A percentile compares a stretch with the other conserved stretches of the same genome.
These are phyloP conservation scores for Dioscorea zingiberensis DNA, from an alignment of 106 monocot species.

Conservation along the genomic window DNA sequence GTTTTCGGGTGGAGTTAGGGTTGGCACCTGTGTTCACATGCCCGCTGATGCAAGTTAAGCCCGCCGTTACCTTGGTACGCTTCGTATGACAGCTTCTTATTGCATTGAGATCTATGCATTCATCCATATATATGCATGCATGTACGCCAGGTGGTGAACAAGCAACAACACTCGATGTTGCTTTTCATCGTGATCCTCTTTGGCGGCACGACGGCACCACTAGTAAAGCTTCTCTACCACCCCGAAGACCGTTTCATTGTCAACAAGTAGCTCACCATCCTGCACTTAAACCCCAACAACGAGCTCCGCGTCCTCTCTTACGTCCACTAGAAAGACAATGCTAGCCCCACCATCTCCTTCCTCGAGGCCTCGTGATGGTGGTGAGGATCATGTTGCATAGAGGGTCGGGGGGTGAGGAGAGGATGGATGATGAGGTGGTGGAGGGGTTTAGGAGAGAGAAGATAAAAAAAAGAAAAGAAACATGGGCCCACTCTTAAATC, in stretches of 20 bases:
- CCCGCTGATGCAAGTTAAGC: too few relatives aligned
- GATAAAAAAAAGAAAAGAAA: not conserved
- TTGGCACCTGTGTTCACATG: too few relatives aligned
- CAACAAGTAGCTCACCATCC: slow-evolving; percentile 32
- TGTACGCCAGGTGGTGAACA: slow-evolving; percentile 15
- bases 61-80: too few relatives aligned
- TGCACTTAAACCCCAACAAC: slow-evolving; percentile 24
- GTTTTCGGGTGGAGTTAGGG: too few relatives aligned
- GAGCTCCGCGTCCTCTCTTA: slow-evolving; percentile 66
- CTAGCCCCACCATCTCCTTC: slow-evolving; percentile 31
- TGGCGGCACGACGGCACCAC: slow-evolving; percentile 25
- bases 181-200: slow-evolving; percentile 27
- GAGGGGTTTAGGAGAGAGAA: slow-evolving; percentile 6
- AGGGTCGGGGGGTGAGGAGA: not conserved
- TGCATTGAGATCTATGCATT: too few relatives aligned
- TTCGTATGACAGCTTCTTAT: too few relatives aligned
- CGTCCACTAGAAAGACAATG: slow-evolving; percentile 43
- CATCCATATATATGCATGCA: too few relatives aligned
- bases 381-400: too few relatives aligned
- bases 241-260: slow-evolving; percentile 40
- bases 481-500: too few relatives aligned
- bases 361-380: slow-evolving; percentile 29
- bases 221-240: slow-evolving; percentile 46
- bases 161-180: slow-evolving; percentile 5
- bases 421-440: slow-evolving; percentile 1